Evolutionary conservation across 2,329 filamentous ascomycete species (phyloP).

Genomic region (Grosmannia penicillata): DNA sequence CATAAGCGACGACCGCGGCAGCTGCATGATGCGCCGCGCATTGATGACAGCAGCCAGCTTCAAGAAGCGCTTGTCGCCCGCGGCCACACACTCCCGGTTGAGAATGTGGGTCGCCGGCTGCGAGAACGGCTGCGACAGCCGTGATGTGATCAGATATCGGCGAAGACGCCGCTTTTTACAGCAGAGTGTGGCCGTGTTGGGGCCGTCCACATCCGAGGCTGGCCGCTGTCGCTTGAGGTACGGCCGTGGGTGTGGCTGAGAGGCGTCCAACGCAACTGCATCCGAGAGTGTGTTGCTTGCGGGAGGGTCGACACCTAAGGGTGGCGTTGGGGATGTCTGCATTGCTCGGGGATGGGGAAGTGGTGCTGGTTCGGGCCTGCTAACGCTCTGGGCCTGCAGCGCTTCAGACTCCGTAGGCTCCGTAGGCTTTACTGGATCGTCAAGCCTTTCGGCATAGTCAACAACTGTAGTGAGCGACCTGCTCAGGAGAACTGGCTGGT

Average conservation of each 20-base stretch:
- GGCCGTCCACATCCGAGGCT: slow-evolving; percentile 44
- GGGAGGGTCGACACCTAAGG: neutral
- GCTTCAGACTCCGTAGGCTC: too few relatives aligned
- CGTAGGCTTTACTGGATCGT: too few relatives aligned
- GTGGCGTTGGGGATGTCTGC: too few relatives aligned
- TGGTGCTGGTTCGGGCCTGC: too few relatives aligned
- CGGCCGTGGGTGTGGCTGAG: neutral
- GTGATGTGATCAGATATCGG: slow-evolving; percentile 49
- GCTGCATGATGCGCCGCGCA: slow-evolving; percentile 13
- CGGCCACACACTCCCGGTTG: slow-evolving; percentile 36
- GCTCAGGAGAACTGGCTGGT: too few relatives aligned
- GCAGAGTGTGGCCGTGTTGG: slow-evolving; percentile 30
- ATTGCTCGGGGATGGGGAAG: too few relatives aligned
- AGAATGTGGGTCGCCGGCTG: slow-evolving; percentile 55
- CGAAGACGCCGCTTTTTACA: slow-evolving; percentile 55
- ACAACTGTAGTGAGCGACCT: too few relatives aligned
- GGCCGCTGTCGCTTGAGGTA: slow-evolving; percentile 34
- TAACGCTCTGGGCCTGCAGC: too few relatives aligned
- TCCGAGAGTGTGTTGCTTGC: too few relatives aligned
- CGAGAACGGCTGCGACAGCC: slow-evolving; percentile 55
- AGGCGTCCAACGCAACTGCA: neutral
- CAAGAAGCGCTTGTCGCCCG: slow-evolving; percentile 31
- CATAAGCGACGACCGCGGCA: neutral
- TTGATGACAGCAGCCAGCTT: slow-evolving; percentile 30
- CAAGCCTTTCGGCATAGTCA: too few relatives aligned